Evolutionary conservation across 805 yeast species (phyloP).

Genomic region (Candida rishiriensis): DNA sequence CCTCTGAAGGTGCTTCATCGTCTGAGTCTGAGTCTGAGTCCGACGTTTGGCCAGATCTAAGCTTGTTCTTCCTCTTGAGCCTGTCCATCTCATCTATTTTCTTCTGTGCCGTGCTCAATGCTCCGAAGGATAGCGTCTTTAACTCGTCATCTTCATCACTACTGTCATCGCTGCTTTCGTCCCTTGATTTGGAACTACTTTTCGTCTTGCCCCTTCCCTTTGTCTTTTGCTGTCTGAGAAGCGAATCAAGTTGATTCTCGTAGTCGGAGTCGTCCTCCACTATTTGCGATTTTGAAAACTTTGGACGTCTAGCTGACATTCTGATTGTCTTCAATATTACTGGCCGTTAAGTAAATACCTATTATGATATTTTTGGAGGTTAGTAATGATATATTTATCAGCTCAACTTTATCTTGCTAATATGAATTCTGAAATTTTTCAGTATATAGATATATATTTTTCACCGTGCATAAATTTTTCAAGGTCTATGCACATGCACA

Average conservation of each 20-base stretch:
- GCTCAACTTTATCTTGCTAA: neutral
- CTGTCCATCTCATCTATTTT: slow-evolving; percentile 32
- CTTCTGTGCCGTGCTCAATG: slow-evolving; percentile 56
- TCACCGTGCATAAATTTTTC: too few relatives aligned
- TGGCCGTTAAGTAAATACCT: neutral
- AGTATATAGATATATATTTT: neutral
- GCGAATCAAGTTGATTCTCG: slow-evolving; percentile 6
- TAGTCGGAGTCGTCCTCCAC: slow-evolving; percentile 26
- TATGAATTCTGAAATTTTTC: too few relatives aligned
- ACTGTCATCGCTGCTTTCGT: slow-evolving; percentile 24
- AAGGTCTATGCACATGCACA: too few relatives aligned
- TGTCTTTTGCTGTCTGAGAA: slow-evolving; percentile 1
- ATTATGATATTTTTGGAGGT: neutral
- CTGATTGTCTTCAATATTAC: neutral
- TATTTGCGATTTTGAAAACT: slow-evolving; percentile 13
- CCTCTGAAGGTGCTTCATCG: slow-evolving; percentile 20
- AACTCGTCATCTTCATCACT: slow-evolving; percentile 40
- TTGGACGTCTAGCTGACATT: slow-evolving; percentile 18
- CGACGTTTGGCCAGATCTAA: slow-evolving; percentile 1
- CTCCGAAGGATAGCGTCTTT: slow-evolving; percentile 57
- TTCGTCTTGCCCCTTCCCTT: neutral
- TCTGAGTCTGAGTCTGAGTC: slow-evolving; percentile 19
- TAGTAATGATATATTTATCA: neutral
- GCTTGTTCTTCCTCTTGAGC: slow-evolving; percentile 2
- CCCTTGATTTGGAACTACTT: slow-evolving; percentile 8